Conservation (phyloP, 2,329 filamentous ascomycete species). For the Sarocladium brachiariae region DNA sequence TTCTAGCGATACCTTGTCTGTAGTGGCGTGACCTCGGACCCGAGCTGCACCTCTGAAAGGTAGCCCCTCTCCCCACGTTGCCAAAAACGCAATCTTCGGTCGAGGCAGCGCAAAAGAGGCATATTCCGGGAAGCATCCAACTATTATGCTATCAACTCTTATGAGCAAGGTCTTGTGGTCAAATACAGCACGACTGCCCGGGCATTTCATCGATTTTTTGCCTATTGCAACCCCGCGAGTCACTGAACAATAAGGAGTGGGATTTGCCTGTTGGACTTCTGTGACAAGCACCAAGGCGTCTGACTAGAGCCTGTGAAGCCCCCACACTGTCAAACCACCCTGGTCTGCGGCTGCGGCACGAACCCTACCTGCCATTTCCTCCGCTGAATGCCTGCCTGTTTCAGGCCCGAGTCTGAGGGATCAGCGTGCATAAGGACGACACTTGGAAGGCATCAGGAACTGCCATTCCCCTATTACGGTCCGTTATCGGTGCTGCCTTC, state of each 20-base stretch:
- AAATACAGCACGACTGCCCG: conserved; percentile 2
- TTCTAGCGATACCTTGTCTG: not conserved
- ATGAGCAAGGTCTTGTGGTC: not conserved
- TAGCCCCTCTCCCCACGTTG: not conserved
- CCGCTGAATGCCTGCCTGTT: conserved; percentile 5
- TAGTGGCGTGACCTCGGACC: not conserved
- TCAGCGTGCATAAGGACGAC: not conserved
- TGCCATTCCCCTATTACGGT: not conserved
- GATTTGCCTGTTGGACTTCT: not conserved
- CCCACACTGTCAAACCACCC: conserved; percentile 2
- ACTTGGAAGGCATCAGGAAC: not conserved
- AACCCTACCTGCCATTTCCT: conserved; percentile 4
- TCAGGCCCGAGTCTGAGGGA: conserved; percentile 4
- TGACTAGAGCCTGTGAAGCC: not conserved
- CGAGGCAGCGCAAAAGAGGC: not conserved
- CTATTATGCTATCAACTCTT: not conserved
- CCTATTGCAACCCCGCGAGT: conserved; percentile 1
- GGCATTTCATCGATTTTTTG: not conserved
- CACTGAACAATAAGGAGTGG: not conserved
- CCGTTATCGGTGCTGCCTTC: conserved; percentile 1
- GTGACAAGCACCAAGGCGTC: no score
- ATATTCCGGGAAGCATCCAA: conserved; percentile 4
- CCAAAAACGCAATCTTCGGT: not conserved
- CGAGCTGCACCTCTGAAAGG: not conserved
- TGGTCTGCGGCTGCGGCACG: conserved; percentile 2